phyloP scores from a whole-genome alignment of 2,329 filamentous ascomycete species.

The Fusarium drepaniforme region DNA sequence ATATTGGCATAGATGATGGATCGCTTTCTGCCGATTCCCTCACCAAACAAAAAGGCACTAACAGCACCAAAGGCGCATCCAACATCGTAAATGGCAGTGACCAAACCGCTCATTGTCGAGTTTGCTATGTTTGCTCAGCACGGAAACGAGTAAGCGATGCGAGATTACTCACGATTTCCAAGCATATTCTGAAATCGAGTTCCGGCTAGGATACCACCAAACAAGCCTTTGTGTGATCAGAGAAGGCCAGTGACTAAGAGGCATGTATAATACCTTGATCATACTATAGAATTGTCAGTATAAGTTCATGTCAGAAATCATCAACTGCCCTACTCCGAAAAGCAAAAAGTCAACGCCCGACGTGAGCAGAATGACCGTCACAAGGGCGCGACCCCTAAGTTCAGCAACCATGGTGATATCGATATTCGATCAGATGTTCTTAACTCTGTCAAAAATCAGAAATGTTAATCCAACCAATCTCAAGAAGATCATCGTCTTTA shows the following conservation, averaged over 20 bases:
- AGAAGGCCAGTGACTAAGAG: too few species aligned
- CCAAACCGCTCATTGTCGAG: conserved; percentile 13
- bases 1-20: conserved; percentile 17
- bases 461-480: neutral
- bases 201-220: neutral
- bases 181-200: conserved; percentile 1
- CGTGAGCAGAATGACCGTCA: conserved; percentile 6
- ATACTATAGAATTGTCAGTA: neutral
- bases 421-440: accelerated
- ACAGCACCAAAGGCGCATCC: conserved; percentile 16
- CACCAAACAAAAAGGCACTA: conserved; percentile 12
- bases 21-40: conserved; percentile 8
- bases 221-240: neutral
- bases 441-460: neutral
- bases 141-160: neutral
- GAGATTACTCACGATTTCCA: neutral
- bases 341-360: conserved; percentile 14
- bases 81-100: conserved; percentile 16
- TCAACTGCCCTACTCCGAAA: neutral
- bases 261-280: neutral
- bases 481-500: neutral
- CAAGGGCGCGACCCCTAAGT: conserved; percentile 13
- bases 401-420: conserved; percentile 5
- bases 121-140: neutral
- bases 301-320: neutral